Evolutionary conservation across 176 grass and related monocot species (phyloP).

Genomic region (Carex kokanica): DNA sequence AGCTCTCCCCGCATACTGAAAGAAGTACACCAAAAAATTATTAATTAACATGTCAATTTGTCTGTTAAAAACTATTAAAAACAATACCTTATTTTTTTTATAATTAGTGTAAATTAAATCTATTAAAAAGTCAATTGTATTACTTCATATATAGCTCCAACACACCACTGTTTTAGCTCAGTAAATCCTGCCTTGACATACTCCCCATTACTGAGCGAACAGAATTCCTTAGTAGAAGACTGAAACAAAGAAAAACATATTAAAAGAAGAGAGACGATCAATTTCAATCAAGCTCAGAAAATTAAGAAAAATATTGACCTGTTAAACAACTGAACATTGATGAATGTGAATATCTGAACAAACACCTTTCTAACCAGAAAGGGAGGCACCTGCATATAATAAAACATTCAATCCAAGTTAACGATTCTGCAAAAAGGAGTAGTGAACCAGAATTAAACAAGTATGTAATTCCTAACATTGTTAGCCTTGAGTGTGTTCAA

Average conservation of each 20-base stretch:
- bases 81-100: constrained; percentile 5
- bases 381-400: constrained; percentile 74
- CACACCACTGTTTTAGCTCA: constrained; percentile 95
- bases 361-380: constrained; percentile 98
- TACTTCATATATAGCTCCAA: constrained; percentile 92
- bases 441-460: constrained; percentile 15
- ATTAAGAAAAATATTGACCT: constrained; percentile 58
- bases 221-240: constrained; percentile 87
- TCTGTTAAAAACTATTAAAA: background rate
- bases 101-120: background rate
- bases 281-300: constrained; percentile 3
- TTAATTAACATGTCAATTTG: constrained; percentile 3
- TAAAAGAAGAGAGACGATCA: constrained; percentile 23
- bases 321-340: constrained; percentile 97
- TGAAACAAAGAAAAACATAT: constrained; percentile 36
- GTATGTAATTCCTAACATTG: constrained; percentile 62
- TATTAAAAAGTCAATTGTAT: constrained; percentile 26
- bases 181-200: constrained; percentile 95
- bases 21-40: constrained; percentile 11
- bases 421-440: background rate
- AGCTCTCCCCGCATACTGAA: constrained; percentile 88
- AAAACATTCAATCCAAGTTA: background rate
- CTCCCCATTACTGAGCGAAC: constrained; percentile 95
- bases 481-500: constrained; percentile 81
- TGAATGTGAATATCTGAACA: constrained; percentile 99